Evolutionary conservation across 352 stramenopile species (phyloP).

Genomic region (Phytophthora ramorum): DNA sequence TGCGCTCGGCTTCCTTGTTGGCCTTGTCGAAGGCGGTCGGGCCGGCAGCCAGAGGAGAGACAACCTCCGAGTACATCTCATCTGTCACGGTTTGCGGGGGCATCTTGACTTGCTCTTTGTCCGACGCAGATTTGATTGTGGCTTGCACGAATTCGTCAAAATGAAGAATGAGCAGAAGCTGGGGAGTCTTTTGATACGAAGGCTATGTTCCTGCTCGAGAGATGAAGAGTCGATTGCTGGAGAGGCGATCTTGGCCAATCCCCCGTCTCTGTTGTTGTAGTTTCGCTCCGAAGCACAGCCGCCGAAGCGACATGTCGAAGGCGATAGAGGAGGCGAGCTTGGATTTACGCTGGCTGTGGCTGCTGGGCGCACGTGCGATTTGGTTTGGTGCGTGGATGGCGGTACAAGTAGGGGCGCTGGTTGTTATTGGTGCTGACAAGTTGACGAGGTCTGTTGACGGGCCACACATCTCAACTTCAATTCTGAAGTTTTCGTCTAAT

Average conservation of each 20-base stretch:
- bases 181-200: background rate
- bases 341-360: background rate
- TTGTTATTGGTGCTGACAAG: background rate
- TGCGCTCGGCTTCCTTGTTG: constrained; percentile 35
- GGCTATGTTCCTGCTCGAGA: background rate
- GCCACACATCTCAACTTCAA: constrained; percentile 22
- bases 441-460: constrained; percentile 7
- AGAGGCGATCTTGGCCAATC: background rate
- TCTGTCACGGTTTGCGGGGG: constrained; percentile 26
- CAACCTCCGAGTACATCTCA: constrained; percentile 31
- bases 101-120: constrained; percentile 19
- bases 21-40: constrained; percentile 28
- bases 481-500: constrained; percentile 38
- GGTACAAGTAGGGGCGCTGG: background rate
- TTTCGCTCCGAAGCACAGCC: constrained; percentile 19
- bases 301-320: constrained; percentile 29
- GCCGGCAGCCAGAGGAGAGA: background rate
- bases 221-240: constrained; percentile 9
- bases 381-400: constrained; percentile 4
- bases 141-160: constrained; percentile 15
- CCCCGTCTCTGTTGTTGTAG: constrained; percentile 22
- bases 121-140: background rate
- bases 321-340: background rate
- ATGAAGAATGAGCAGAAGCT: constrained; percentile 24
- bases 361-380: background rate